Evolutionary conservation across 768 basidiomycete genomes (phyloP).

Genomic region (Leccinum sublutescens): DNA sequence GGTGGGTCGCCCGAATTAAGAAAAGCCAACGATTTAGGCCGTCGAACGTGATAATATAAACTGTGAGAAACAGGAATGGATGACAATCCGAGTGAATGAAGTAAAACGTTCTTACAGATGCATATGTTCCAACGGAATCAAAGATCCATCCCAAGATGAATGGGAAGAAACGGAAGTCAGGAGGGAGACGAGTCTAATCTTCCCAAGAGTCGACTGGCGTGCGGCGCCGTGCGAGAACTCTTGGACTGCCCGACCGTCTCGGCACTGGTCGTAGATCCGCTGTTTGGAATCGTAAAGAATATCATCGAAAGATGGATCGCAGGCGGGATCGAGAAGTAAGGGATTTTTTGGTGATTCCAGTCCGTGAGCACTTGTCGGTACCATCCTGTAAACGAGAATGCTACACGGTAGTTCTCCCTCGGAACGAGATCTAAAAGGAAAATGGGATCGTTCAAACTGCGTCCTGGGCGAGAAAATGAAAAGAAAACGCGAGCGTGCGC

Average conservation of each 20-base stretch:
- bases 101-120: too few species aligned
- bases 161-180: too few species aligned
- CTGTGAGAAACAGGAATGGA: too few species aligned
- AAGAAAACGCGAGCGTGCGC: conserved; percentile 17
- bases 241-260: conserved; percentile 66
- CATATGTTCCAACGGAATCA: too few species aligned
- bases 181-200: too few species aligned
- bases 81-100: too few species aligned
- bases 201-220: too few species aligned
- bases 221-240: too few species aligned
- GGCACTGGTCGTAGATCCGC: conserved; percentile 41
- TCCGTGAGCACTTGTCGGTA: conserved; percentile 79
- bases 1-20: too few species aligned
- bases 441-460: not conserved
- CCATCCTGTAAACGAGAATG: conserved; percentile 58
- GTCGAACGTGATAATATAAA: too few species aligned
- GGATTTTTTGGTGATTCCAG: conserved; percentile 97
- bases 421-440: conserved; percentile 78
- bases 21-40: too few species aligned
- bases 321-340: conserved; percentile 83
- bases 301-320: conserved; percentile 73
- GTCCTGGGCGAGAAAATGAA: not conserved
- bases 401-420: conserved; percentile 48
- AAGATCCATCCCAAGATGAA: too few species aligned
- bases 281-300: conserved; percentile 40